A percentile compares a stretch with the other conserved stretches of the same genome.
phyloP scores from a whole-genome alignment of 1,284 basidiomycete genomes.

The Ganoderma lucidum region DNA sequence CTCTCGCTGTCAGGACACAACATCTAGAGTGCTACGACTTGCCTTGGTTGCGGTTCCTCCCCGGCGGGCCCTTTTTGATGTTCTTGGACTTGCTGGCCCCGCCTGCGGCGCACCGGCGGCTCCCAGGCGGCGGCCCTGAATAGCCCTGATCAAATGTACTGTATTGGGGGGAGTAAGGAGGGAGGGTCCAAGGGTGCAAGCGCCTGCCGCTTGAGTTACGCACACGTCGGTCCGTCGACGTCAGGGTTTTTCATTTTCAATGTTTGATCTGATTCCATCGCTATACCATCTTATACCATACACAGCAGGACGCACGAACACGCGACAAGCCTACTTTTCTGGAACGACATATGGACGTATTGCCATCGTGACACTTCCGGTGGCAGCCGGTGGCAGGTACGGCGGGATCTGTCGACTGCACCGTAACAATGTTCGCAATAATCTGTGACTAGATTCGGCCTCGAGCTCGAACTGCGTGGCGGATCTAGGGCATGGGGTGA shows the following conservation, averaged over 20 bases:
- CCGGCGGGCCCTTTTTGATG: background rate
- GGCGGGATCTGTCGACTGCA: slow-evolving; percentile 2
- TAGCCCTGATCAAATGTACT: no score
- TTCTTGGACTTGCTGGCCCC: background rate
- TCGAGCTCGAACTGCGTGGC: background rate
- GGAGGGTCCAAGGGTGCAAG: background rate
- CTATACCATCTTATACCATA: background rate
- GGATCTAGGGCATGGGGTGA: background rate
- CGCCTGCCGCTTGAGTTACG: background rate
- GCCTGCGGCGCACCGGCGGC: slow-evolving; percentile 1
- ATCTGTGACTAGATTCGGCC: background rate
- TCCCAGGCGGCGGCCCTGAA: background rate
- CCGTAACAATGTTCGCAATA: background rate
- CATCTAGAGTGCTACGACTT: background rate
- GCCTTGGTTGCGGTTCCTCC: background rate
- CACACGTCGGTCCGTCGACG: background rate
- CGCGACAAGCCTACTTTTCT: background rate
- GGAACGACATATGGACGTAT: no score
- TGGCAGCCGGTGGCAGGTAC: slow-evolving; percentile 2
- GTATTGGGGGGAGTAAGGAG: no score
- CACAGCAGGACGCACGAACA: background rate
- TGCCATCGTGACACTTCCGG: background rate
- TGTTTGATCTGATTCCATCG: background rate
- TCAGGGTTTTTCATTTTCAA: slow-evolving; percentile 3
- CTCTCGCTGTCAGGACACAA: background rate